A percentile compares a stretch with the other conserved stretches of the same genome.
Conservation (phyloP, 2,329 filamentous ascomycete species). For the Aspergillus puulaauensis region DNA sequence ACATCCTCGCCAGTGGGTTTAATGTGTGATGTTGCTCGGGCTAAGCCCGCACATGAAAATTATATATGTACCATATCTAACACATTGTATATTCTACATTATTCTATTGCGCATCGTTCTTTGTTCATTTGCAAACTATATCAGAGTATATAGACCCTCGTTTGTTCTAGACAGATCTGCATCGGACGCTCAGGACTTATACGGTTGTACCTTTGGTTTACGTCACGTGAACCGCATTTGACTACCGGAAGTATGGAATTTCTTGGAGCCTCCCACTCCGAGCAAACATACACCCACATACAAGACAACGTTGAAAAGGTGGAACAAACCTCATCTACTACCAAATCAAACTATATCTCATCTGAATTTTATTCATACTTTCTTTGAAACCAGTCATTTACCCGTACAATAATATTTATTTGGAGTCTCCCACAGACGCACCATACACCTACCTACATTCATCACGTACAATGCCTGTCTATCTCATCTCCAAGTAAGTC, state of each 20-base stretch:
- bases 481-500: conserved; percentile 44
- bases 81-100: background rate
- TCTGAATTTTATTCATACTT: background rate
- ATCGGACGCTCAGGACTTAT: no score
- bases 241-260: background rate
- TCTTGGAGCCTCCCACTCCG: background rate
- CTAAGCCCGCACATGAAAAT: background rate
- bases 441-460: background rate
- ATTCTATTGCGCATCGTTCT: background rate
- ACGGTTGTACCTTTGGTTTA: no score
- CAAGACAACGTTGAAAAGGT: background rate
- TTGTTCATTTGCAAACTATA: background rate
- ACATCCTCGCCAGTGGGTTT: conserved; percentile 63
- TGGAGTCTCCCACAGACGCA: background rate
- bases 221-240: background rate
- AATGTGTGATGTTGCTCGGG: conserved; percentile 9
- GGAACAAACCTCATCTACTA: background rate
- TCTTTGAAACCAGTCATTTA: no score
- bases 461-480: conserved; percentile 26
- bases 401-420: background rate
- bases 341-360: background rate
- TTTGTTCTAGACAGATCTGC: background rate
- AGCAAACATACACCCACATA: background rate
- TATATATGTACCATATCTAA: conserved; percentile 6
- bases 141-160: background rate